phyloP scores from a whole-genome alignment of 164 flowering plant genomes.

The Stephania cephalantha region DNA sequence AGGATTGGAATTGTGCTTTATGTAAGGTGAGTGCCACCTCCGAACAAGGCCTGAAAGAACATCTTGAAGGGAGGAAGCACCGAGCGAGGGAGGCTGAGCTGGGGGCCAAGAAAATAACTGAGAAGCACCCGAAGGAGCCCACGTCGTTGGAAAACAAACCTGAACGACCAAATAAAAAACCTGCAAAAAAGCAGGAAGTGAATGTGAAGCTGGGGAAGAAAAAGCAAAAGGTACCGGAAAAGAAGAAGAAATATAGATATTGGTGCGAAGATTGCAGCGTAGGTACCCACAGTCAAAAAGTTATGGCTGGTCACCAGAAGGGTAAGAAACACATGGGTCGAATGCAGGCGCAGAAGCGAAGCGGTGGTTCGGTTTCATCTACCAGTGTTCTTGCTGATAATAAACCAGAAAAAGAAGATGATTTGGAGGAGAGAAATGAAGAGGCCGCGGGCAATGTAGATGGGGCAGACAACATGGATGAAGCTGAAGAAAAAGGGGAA shows the following conservation, averaged over 20 bases:
- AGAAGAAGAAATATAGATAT: constrained; percentile 9
- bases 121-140: constrained; percentile 9
- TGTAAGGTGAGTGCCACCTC: constrained; percentile 29
- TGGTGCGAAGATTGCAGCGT: constrained; percentile 23
- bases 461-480: not conserved
- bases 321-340: constrained; percentile 20
- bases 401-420: not conserved
- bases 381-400: not conserved
- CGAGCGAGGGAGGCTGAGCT: constrained; percentile 24
- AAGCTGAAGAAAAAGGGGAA: not conserved
- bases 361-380: constrained; percentile 12
- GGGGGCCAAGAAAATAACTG: not conserved
- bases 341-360: constrained; percentile 7
- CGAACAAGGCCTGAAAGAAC: constrained; percentile 22
- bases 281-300: constrained; percentile 10
- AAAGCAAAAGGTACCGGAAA: constrained; percentile 2
- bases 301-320: constrained; percentile 15
- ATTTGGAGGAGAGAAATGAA: constrained; percentile 2
- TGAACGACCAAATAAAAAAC: not conserved
- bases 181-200: not conserved
- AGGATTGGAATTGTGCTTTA: constrained; percentile 31
- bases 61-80: constrained; percentile 33
- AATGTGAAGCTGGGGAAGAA: constrained; percentile 4
- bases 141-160: not conserved
- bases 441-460: not conserved